phyloP scores from a whole-genome alignment of 208 protist species.

The Crithidia fasciculata region DNA sequence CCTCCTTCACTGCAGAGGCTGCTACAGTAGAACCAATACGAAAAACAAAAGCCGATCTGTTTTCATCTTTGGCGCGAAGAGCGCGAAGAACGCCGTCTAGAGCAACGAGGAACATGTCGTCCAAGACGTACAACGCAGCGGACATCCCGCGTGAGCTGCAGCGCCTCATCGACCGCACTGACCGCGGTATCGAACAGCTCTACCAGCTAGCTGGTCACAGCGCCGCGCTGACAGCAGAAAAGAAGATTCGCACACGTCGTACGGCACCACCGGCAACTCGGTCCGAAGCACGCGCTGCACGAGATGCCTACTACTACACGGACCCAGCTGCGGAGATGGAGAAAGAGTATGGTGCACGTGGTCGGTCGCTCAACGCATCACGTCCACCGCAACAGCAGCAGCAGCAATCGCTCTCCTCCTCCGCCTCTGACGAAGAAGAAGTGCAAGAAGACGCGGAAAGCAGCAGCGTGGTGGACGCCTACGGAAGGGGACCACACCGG shows the following conservation, averaged over 20 bases:
- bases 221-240: background rate
- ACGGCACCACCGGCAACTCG: too few species aligned
- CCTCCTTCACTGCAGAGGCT: too few species aligned
- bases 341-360: too few species aligned
- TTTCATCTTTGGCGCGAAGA: too few species aligned
- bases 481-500: too few species aligned
- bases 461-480: background rate
- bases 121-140: conserved; percentile 19
- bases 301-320: conserved; percentile 11
- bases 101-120: background rate
- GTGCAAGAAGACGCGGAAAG: background rate
- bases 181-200: conserved; percentile 66
- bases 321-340: too few species aligned
- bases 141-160: conserved; percentile 44
- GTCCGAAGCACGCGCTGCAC: background rate
- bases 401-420: background rate
- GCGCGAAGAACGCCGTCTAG: too few species aligned
- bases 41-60: too few species aligned
- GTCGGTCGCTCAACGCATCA: background rate
- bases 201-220: conserved; percentile 46
- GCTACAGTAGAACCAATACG: background rate
- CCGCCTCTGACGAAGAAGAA: background rate
- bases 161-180: conserved; percentile 70
- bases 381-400: background rate
- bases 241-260: background rate